A percentile compares a stretch with the other conserved stretches of the same genome.
Conservation (phyloP, 257 asterid species). For the Solanum ossicruentum region DNA sequence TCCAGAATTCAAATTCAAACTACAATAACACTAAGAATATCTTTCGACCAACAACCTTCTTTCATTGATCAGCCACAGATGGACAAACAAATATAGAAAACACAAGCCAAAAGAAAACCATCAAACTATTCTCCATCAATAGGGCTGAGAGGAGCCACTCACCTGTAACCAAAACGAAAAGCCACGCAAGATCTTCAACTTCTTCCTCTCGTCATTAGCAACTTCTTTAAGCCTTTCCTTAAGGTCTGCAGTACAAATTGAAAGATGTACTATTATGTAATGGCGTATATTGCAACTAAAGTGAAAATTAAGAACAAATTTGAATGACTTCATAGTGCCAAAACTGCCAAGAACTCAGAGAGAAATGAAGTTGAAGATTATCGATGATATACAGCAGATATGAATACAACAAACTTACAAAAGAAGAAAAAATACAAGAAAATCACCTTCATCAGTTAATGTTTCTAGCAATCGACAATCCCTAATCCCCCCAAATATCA, state of each 20-base stretch:
- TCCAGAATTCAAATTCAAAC: background rate
- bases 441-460: background rate
- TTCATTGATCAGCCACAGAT: background rate
- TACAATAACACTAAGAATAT: background rate
- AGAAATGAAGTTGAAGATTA: background rate
- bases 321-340: background rate
- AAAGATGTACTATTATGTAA: background rate
- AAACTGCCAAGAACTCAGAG: background rate
- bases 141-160: background rate
- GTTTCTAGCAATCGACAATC: background rate
- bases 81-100: background rate
- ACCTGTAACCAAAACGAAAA: slow-evolving; percentile 24
- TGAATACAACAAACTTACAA: background rate
- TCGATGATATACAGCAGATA: background rate
- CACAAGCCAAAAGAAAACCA: background rate
- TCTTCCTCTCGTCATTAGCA: background rate
- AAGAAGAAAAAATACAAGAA: background rate
- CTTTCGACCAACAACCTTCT: background rate
- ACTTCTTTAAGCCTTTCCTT: background rate
- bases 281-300: background rate
- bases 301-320: background rate
- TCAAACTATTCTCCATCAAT: background rate
- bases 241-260: slow-evolving; percentile 2
- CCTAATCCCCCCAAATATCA: background rate
- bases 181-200: slow-evolving; percentile 19